A percentile compares a stretch with the other conserved stretches of the same genome.
These are phyloP conservation scores for Linum lewisii DNA, from an alignment of 345 rosid species.

Conservation along the genomic window DNA sequence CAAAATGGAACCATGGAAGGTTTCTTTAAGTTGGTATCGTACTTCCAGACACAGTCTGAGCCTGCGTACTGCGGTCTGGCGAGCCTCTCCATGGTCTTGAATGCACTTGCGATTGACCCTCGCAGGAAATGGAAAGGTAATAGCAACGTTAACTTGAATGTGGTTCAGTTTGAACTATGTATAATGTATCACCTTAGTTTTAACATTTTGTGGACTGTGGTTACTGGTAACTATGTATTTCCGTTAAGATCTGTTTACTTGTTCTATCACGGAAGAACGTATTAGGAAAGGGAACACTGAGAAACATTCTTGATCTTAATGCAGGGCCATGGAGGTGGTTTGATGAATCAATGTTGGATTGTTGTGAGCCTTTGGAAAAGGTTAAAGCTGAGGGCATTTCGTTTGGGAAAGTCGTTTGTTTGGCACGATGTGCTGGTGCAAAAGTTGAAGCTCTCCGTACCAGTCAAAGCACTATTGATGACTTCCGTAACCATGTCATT, in stretches of 20 bases:
- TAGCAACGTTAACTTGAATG: neutral
- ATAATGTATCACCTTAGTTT: no score
- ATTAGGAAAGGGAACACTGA: neutral
- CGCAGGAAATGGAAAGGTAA: conserved; percentile 35
- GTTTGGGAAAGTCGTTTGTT: conserved; percentile 26
- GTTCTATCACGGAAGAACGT: neutral
- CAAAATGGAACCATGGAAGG: conserved; percentile 29
- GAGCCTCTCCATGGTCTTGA: conserved; percentile 30
- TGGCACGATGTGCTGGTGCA: conserved; percentile 31
- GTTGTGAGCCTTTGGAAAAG: conserved; percentile 27
- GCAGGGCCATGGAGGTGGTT: conserved; percentile 38
- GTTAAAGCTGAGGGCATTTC: conserved; percentile 24
- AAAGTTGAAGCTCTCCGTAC: conserved; percentile 25
- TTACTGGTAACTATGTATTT: neutral
- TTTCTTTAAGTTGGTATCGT: conserved; percentile 26
- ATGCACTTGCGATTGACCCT: conserved; percentile 39
- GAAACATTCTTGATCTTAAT: neutral
- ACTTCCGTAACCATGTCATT: conserved; percentile 20
- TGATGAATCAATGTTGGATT: conserved; percentile 34
- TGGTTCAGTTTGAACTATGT: neutral
- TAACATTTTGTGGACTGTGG: no score
- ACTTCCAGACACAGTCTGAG: conserved; percentile 39
- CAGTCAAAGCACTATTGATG: conserved; percentile 12
- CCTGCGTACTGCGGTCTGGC: conserved; percentile 40
- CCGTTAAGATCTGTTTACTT: no score